Percentiles rank a stretch among this genome's conserved stretches.
These are phyloP conservation scores for Alternaria novae-zelandiae DNA, from an alignment of 2,329 filamentous ascomycete species.

Conservation along the genomic window DNA sequence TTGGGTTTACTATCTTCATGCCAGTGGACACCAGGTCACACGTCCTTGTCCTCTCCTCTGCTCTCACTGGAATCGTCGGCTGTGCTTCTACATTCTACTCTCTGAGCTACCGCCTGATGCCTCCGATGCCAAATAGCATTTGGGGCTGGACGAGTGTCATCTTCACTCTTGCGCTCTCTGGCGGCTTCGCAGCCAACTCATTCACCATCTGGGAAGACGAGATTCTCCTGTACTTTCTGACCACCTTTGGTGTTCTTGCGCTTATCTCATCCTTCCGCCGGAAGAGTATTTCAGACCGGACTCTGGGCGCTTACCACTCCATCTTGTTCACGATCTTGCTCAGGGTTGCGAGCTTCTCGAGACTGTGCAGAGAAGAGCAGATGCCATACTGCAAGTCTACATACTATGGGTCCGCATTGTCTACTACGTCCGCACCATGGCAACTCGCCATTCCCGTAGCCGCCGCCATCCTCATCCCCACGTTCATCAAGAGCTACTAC, in stretches of 20 bases:
- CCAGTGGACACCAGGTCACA: slow-evolving; percentile 49
- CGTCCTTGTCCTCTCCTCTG: slow-evolving; percentile 50
- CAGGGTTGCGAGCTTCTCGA: slow-evolving; percentile 82
- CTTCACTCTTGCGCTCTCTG: slow-evolving; percentile 85
- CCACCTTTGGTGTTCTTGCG: slow-evolving; percentile 81
- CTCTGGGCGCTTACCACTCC: slow-evolving; percentile 83
- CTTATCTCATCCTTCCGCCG: slow-evolving; percentile 78
- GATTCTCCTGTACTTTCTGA: slow-evolving; percentile 88
- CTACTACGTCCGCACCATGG: slow-evolving; percentile 91
- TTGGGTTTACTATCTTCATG: slow-evolving; percentile 54
- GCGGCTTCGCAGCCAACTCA: slow-evolving; percentile 95
- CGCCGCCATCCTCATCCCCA: slow-evolving; percentile 74
- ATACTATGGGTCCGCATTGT: slow-evolving; percentile 90
- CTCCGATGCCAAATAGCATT: slow-evolving; percentile 72
- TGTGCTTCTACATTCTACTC: slow-evolving; percentile 51
- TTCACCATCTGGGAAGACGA: slow-evolving; percentile 99
- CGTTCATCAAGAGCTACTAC: slow-evolving; percentile 80
- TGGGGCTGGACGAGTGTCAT: slow-evolving; percentile 89
- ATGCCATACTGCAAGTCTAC: slow-evolving; percentile 97
- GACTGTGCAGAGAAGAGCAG: slow-evolving; percentile 95
- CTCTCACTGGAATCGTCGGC: slow-evolving; percentile 49
- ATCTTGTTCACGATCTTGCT: slow-evolving; percentile 80
- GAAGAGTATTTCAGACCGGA: slow-evolving; percentile 69
- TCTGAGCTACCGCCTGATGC: slow-evolving; percentile 50
- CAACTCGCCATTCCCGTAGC: slow-evolving; percentile 81